A percentile compares a stretch with the other conserved stretches of the same genome.
Evolutionary conservation across 345 rosid species (phyloP).

Genomic region (Citrus unshiu): DNA sequence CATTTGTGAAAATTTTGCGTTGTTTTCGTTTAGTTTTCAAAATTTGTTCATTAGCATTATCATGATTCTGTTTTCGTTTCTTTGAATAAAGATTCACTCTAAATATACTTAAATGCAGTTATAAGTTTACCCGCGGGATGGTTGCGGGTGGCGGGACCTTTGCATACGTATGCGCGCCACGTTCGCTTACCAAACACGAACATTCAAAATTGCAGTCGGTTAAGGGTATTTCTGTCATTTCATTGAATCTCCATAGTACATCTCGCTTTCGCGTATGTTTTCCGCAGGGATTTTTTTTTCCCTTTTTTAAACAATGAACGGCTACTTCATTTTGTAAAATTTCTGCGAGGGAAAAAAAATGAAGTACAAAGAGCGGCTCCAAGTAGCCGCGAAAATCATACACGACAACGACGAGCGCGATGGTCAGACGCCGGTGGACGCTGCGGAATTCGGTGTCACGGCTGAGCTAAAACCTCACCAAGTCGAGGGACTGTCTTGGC

Average conservation of each 20-base stretch:
- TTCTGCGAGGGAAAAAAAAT: constrained; percentile 10
- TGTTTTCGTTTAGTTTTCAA: too few species aligned
- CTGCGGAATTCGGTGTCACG: constrained; percentile 46
- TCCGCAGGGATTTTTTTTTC: background rate
- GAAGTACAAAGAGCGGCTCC: constrained; percentile 64
- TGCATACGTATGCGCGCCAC: background rate
- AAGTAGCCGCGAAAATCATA: constrained; percentile 50
- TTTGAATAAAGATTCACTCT: too few species aligned
- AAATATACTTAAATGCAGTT: too few species aligned
- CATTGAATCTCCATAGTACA: background rate
- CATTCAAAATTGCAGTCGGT: background rate
- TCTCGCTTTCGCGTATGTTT: background rate
- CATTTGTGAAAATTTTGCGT: too few species aligned
- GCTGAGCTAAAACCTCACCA: constrained; percentile 77
- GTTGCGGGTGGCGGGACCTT: too few species aligned
- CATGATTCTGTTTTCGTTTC: too few species aligned
- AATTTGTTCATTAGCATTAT: too few species aligned
- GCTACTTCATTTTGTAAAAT: background rate
- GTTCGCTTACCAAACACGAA: background rate
- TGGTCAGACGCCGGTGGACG: constrained; percentile 19
- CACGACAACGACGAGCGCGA: constrained; percentile 34
- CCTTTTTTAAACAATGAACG: background rate
- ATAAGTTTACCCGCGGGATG: too few species aligned
- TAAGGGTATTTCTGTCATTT: background rate
- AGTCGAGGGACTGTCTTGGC: constrained; percentile 77